Conservation (phyloP, 352 stramenopile genomes). For the Phytophthora quininea region DNA sequence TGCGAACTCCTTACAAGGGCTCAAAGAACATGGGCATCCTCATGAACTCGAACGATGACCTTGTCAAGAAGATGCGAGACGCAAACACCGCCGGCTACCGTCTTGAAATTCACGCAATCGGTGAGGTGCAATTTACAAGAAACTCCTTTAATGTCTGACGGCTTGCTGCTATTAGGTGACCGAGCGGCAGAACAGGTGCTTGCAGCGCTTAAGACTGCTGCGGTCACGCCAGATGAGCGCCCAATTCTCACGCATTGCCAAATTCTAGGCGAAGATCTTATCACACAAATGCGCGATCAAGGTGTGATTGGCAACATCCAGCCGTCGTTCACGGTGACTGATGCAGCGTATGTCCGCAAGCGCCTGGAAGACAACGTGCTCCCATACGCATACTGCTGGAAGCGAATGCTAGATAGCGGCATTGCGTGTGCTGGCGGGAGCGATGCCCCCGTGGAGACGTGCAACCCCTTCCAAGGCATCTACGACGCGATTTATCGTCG, state of each 20-base stretch:
- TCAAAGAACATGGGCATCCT: conserved; percentile 81
- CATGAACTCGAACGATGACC: conserved; percentile 73
- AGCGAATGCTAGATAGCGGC: conserved; percentile 74
- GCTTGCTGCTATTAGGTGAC: conserved; percentile 46
- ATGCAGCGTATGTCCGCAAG: conserved; percentile 82
- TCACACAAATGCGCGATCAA: conserved; percentile 70
- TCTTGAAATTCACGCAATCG: conserved; percentile 91
- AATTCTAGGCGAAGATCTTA: conserved; percentile 77
- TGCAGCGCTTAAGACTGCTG: conserved; percentile 57
- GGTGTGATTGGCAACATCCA: conserved; percentile 90
- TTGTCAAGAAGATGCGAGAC: conserved; percentile 70
- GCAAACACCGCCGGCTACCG: conserved; percentile 66
- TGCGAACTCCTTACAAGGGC: conserved; percentile 69
- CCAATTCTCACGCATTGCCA: conserved; percentile 92
- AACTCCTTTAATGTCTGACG: background rate
- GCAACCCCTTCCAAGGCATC: conserved; percentile 88
- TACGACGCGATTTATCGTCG: conserved; percentile 87
- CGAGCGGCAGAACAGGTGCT: conserved; percentile 79
- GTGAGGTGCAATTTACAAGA: conserved; percentile 23
- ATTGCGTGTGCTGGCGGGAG: conserved; percentile 84
- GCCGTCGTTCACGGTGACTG: conserved; percentile 88
- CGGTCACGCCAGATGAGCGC: conserved; percentile 53
- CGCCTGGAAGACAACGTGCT: conserved; percentile 65
- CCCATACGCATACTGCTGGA: conserved; percentile 85
- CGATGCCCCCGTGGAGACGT: conserved; percentile 88